phyloP scores from a whole-genome alignment of 208 protist genomes.

The Crithidia expoeki region DNA sequence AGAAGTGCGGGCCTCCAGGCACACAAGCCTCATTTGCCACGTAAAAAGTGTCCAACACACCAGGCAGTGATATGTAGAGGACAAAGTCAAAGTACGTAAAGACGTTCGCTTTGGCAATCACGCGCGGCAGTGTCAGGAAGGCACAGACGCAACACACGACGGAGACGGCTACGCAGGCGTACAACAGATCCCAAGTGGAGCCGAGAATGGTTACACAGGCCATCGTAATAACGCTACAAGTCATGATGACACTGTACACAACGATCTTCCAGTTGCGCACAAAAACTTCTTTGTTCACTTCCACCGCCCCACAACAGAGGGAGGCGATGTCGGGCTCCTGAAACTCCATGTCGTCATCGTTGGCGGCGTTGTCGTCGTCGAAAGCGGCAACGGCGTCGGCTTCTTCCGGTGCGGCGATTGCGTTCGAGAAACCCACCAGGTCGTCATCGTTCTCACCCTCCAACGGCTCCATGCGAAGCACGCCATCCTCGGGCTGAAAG shows the following conservation, averaged over 20 bases:
- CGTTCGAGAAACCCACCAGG: slow-evolving; percentile 9
- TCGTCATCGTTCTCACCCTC: slow-evolving; percentile 37
- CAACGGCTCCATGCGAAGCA: slow-evolving; percentile 22
- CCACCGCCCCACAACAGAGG: slow-evolving; percentile 38
- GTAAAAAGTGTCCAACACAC: slow-evolving; percentile 56
- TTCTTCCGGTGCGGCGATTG: neutral
- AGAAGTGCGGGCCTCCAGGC: slow-evolving; percentile 59
- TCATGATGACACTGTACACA: slow-evolving; percentile 50
- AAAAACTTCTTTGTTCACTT: slow-evolving; percentile 51
- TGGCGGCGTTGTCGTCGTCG: slow-evolving; percentile 8
- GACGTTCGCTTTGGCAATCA: slow-evolving; percentile 54
- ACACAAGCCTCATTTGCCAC: slow-evolving; percentile 39
- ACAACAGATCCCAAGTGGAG: slow-evolving; percentile 35
- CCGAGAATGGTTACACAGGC: slow-evolving; percentile 44
- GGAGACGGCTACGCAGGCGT: slow-evolving; percentile 23
- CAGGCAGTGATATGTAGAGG: slow-evolving; percentile 61
- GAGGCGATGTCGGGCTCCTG: slow-evolving; percentile 25
- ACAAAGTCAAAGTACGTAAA: slow-evolving; percentile 50
- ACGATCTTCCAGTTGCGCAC: slow-evolving; percentile 43
- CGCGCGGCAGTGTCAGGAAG: slow-evolving; percentile 39
- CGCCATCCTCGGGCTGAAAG: neutral
- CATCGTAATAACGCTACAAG: slow-evolving; percentile 37
- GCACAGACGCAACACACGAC: slow-evolving; percentile 23
- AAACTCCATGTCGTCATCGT: slow-evolving; percentile 5
- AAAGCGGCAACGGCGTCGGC: neutral